Conservation (phyloP, 2,329 filamentous ascomycete species). For the Fusarium zealandicum region DNA sequence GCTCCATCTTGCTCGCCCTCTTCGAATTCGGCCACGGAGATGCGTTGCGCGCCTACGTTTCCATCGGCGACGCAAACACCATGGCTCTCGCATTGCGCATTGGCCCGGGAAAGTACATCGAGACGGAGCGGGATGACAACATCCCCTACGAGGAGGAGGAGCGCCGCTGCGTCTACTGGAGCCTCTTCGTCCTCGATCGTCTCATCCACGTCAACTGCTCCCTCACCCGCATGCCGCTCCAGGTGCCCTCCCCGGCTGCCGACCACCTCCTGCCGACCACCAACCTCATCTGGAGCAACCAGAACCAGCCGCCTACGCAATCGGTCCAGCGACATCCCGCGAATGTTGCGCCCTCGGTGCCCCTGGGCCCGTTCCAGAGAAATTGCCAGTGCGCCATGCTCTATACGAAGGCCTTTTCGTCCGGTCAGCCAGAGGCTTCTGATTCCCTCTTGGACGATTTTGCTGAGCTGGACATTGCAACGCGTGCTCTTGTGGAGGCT, state of each 20-base stretch:
- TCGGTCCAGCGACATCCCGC: slow-evolving; percentile 41
- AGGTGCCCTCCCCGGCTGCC: slow-evolving; percentile 48
- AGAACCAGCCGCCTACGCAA: slow-evolving; percentile 33
- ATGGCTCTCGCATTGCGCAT: slow-evolving; percentile 48
- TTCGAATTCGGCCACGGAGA: slow-evolving; percentile 56
- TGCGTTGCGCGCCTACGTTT: slow-evolving; percentile 51
- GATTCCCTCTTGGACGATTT: slow-evolving; percentile 41
- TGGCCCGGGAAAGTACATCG: slow-evolving; percentile 47
- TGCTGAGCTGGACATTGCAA: slow-evolving; percentile 44
- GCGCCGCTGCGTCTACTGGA: slow-evolving; percentile 53
- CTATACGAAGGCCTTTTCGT: slow-evolving; percentile 42
- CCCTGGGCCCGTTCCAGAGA: slow-evolving; percentile 47
- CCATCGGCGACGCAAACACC: slow-evolving; percentile 51
- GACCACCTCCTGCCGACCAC: slow-evolving; percentile 47
- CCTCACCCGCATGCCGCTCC: slow-evolving; percentile 44
- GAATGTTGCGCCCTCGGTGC: slow-evolving; percentile 40
- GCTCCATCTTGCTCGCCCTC: slow-evolving; percentile 50
- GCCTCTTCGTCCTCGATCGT: slow-evolving; percentile 53
- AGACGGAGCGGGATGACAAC: slow-evolving; percentile 41
- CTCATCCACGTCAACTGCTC: slow-evolving; percentile 45
- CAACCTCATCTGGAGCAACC: slow-evolving; percentile 45
- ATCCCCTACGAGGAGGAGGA: slow-evolving; percentile 49
- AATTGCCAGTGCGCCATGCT: slow-evolving; percentile 48
- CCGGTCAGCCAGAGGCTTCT: slow-evolving; percentile 25
- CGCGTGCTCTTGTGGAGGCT: slow-evolving; percentile 44